A percentile compares a stretch with the other conserved stretches of the same genome.
phyloP scores from a whole-genome alignment of 345 rosid species.

The Excoecaria agallocha region DNA sequence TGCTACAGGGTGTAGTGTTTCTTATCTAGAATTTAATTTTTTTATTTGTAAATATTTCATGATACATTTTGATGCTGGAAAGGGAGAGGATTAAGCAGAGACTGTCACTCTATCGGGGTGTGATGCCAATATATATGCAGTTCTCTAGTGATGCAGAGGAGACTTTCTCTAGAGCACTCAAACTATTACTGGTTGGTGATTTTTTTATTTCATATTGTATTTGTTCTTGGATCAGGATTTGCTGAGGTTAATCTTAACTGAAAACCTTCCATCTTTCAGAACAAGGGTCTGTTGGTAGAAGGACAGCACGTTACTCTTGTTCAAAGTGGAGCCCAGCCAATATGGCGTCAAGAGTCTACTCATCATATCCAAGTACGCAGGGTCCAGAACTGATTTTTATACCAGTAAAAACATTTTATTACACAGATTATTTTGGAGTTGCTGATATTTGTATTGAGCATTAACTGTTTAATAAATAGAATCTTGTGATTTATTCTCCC shows the following conservation, averaged over 20 bases:
- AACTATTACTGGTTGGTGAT: conserved; percentile 56
- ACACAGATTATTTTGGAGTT: conserved; percentile 15
- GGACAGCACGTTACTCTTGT: conserved; percentile 83
- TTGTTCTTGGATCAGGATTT: conserved; percentile 6
- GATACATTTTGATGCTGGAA: conserved; percentile 21
- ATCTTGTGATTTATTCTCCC: conserved; percentile 7
- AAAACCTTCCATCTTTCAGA: conserved; percentile 38
- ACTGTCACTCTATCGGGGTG: conserved; percentile 83
- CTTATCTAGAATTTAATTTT: background rate
- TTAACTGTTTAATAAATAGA: background rate
- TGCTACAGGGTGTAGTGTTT: background rate
- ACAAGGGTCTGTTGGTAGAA: conserved; percentile 56
- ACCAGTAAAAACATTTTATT: conserved; percentile 11
- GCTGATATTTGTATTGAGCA: background rate
- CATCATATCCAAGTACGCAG: conserved; percentile 93
- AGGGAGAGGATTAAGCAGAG: conserved; percentile 93
- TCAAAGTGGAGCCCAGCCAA: conserved; percentile 93
- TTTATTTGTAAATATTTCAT: background rate
- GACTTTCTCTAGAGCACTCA: conserved; percentile 73
- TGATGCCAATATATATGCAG: conserved; percentile 76
- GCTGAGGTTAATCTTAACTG: background rate
- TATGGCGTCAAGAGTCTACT: conserved; percentile 91
- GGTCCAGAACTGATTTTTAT: conserved; percentile 51
- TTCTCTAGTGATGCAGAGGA: conserved; percentile 89
- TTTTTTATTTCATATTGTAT: background rate